Conservation (phyloP, 73 alveolate genomes). For the Paramecium caudatum region DNA sequence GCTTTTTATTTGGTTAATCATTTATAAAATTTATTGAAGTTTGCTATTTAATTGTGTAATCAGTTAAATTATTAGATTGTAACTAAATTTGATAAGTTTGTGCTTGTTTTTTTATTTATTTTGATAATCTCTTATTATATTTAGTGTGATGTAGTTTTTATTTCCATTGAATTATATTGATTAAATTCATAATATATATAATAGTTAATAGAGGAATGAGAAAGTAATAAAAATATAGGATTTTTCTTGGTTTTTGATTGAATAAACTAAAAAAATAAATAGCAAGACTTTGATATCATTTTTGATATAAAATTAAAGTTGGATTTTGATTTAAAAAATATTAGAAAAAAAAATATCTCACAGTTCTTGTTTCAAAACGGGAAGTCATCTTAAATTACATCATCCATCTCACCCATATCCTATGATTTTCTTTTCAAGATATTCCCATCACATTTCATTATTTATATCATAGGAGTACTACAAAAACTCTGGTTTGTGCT, state of each 20-base stretch:
- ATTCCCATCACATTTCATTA: not conserved
- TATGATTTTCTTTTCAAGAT: not conserved
- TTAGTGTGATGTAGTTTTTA: too few relatives aligned
- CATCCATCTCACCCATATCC: not conserved
- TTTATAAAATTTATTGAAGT: too few relatives aligned
- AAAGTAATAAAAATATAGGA: too few relatives aligned
- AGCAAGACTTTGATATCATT: not conserved
- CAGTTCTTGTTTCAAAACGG: not conserved
- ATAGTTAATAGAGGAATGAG: too few relatives aligned
- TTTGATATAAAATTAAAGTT: not conserved
- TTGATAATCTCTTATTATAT: too few relatives aligned
- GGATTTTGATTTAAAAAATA: not conserved
- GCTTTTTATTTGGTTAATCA: too few relatives aligned
- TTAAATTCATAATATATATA: too few relatives aligned
- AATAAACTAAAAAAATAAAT: not conserved
- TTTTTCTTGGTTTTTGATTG: not conserved
- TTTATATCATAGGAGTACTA: not conserved
- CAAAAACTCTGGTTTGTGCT: constrained; percentile 10
- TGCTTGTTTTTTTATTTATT: too few relatives aligned
- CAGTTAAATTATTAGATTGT: too few relatives aligned
- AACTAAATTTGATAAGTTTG: too few relatives aligned
- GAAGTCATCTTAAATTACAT: not conserved
- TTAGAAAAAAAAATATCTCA: not conserved
- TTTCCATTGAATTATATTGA: too few relatives aligned
- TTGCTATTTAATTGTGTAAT: too few relatives aligned